Conservation (phyloP, 108 stramenopile species). For the Fragilariopsis cylindrus region DNA sequence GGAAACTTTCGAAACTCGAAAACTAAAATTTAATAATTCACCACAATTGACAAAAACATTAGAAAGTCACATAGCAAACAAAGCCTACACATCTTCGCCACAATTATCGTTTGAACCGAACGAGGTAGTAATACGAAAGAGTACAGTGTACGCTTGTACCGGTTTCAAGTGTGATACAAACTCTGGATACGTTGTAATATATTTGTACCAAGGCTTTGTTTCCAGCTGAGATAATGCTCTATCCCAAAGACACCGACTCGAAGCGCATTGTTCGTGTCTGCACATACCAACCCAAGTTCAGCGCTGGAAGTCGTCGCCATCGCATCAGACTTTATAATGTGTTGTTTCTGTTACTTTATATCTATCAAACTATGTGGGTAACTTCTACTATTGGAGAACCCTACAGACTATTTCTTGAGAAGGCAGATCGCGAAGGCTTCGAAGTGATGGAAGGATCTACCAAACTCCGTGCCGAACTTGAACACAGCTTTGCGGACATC, state of each 20-base stretch:
- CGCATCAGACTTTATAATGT: conserved; percentile 64
- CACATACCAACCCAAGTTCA: conserved; percentile 59
- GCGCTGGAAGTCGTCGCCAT: conserved; percentile 29
- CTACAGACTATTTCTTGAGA: conserved; percentile 76
- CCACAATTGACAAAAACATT: too few species aligned
- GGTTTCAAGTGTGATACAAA: too few species aligned
- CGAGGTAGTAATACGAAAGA: too few species aligned
- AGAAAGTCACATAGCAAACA: too few species aligned
- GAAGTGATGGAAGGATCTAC: conserved; percentile 88
- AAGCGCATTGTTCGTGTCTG: conserved; percentile 60
- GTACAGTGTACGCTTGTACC: too few species aligned
- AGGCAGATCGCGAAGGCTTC: conserved; percentile 89
- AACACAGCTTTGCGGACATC: conserved; percentile 75
- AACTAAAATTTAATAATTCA: too few species aligned
- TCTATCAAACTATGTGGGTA: conserved; percentile 62
- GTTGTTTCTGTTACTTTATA: conserved; percentile 52
- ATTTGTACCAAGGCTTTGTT: too few species aligned
- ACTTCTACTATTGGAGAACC: conserved; percentile 68
- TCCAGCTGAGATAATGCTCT: conserved; percentile 16
- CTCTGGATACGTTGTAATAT: too few species aligned
- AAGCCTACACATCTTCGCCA: too few species aligned
- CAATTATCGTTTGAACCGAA: too few species aligned
- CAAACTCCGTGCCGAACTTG: conserved; percentile 78
- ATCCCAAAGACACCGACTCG: conserved; percentile 51
- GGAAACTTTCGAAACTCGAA: too few species aligned